Conservation (phyloP, 805 yeast species). For the Wickerhamomyces sydowiorum region DNA sequence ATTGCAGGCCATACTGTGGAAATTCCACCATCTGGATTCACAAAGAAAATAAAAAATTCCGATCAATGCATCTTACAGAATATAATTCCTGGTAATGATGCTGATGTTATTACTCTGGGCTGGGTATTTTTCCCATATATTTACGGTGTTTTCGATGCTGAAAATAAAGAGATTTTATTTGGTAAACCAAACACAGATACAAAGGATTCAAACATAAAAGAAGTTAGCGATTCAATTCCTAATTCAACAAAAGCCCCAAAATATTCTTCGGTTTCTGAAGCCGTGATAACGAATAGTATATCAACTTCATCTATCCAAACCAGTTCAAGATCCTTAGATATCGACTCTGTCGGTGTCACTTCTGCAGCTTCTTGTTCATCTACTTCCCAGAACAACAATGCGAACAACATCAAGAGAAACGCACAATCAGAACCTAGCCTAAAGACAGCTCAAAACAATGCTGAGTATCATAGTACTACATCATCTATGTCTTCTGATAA, state of each 20-base stretch:
- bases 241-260: neutral
- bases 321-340: neutral
- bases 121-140: neutral
- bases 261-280: neutral
- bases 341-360: neutral
- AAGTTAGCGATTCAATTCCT: neutral
- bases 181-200: neutral
- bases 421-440: neutral
- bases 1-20: neutral
- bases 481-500: conserved; percentile 8
- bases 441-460: neutral
- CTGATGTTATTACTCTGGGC: neutral
- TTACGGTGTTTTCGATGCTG: neutral
- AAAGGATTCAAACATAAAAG: neutral
- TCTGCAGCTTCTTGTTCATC: neutral
- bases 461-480: no score
- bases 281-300: neutral
- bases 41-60: neutral
- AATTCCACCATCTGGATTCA: neutral
- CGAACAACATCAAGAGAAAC: no score
- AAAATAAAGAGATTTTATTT: neutral
- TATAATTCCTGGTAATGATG: neutral
- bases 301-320: neutral
- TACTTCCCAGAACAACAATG: no score
- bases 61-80: neutral